Percentiles rank a stretch among this genome's conserved stretches.
Evolutionary conservation across 2,329 filamentous ascomycete species (phyloP).

Genomic region (Tolypocladium endophyticum): DNA sequence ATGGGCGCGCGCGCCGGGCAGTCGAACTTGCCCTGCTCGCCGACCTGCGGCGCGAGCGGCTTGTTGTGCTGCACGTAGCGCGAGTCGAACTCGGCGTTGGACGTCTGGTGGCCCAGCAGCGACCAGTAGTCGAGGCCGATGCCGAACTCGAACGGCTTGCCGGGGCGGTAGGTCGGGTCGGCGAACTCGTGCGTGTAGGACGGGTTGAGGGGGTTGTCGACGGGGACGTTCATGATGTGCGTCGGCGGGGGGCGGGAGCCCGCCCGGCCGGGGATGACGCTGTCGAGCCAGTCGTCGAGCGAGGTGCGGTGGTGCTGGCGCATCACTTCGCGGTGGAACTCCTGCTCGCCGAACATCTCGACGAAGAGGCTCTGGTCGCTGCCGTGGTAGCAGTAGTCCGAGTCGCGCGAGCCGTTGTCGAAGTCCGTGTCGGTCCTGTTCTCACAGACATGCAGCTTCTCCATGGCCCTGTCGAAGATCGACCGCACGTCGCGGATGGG

Average conservation of each 20-base stretch:
- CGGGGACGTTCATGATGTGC: conserved; percentile 4
- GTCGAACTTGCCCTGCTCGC: conserved; percentile 10
- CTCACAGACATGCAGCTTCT: conserved; percentile 11
- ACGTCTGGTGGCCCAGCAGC: conserved; percentile 13
- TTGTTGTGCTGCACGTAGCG: conserved; percentile 11
- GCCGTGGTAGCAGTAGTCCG: conserved; percentile 11
- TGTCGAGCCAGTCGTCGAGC: conserved; percentile 10
- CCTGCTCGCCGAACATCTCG: conserved; percentile 18
- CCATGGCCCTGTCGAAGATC: conserved; percentile 11
- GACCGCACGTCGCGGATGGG: conserved; percentile 11
- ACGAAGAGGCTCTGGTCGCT: conserved; percentile 18
- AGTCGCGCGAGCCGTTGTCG: conserved; percentile 6
- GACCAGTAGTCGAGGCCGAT: conserved; percentile 18
- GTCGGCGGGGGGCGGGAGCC: conserved; percentile 10
- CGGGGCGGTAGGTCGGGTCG: conserved; percentile 8
- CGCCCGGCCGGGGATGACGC: conserved; percentile 8
- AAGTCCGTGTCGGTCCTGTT: conserved; percentile 1
- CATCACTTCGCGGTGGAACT: conserved; percentile 18
- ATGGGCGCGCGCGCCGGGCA: conserved; percentile 9
- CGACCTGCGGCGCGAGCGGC: conserved; percentile 11
- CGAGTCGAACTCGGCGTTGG: conserved; percentile 12
- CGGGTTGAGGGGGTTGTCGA: conserved; percentile 13
- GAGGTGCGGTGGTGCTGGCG: conserved; percentile 13
- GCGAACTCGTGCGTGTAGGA: conserved; percentile 11
- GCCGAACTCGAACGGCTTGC: conserved; percentile 13